Percentiles rank a stretch among this genome's conserved stretches.
Evolutionary conservation across 2,329 filamentous ascomycete genomes (phyloP).

Genomic region (Cylindrodendrum hubeiense): DNA sequence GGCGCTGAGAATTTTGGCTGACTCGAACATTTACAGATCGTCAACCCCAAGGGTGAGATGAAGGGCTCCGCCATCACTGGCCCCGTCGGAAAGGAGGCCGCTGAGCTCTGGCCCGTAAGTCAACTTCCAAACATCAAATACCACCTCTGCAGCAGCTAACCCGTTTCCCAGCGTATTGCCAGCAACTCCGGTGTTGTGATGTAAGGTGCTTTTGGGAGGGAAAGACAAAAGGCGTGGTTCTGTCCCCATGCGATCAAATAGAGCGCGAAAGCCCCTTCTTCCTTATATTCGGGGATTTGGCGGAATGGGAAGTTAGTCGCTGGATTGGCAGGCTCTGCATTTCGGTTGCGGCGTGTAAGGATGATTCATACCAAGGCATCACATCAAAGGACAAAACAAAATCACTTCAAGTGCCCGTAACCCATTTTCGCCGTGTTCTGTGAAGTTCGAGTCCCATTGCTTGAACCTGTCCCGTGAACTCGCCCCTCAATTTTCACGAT

Average conservation of each 20-base stretch:
- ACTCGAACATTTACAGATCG: conserved; percentile 74
- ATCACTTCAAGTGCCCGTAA: conserved; percentile 45
- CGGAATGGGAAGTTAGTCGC: conserved; percentile 50
- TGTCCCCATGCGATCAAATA: conserved; percentile 51
- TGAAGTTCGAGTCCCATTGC: background rate
- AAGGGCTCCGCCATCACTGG: conserved; percentile 99
- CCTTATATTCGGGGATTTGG: conserved; percentile 34
- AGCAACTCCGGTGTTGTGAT: conserved; percentile 99
- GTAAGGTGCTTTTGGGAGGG: conserved; percentile 71
- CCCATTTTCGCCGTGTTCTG: conserved; percentile 18
- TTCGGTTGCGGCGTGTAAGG: conserved; percentile 66
- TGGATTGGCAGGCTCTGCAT: conserved; percentile 64
- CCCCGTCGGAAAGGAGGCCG: conserved; percentile 99
- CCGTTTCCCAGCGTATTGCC: conserved; percentile 84
- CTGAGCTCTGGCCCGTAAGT: conserved; percentile 98
- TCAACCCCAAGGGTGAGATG: conserved; percentile 99
- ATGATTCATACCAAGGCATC: conserved; percentile 64
- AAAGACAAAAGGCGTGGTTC: conserved; percentile 48
- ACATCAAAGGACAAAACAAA: conserved; percentile 60
- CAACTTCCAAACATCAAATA: background rate
- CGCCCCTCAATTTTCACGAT: background rate
- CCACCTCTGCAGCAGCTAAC: conserved; percentile 46
- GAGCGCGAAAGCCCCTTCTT: conserved; percentile 46
- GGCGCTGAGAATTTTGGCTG: conserved; percentile 44
- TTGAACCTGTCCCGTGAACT: background rate